phyloP scores from a whole-genome alignment of 2,329 filamentous ascomycete species.

The Ophiosphaerella korrae region DNA sequence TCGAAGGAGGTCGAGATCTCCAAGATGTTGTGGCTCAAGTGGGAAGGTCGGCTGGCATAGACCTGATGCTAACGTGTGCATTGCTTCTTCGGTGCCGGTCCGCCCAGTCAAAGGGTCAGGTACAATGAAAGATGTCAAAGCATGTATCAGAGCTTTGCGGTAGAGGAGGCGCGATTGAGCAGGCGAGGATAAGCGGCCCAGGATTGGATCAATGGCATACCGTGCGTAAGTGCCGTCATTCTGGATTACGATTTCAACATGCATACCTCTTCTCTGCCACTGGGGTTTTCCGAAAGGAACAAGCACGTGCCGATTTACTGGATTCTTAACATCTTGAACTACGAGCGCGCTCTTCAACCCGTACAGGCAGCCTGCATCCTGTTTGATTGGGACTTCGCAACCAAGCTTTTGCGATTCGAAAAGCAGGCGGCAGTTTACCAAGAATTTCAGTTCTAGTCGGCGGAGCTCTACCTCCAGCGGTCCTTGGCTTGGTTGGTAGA shows the following conservation, averaged over 20 bases:
- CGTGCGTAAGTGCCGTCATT: conserved; percentile 51
- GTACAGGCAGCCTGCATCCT: conserved; percentile 65
- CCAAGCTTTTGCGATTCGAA: conserved; percentile 58
- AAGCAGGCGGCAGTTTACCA: conserved; percentile 50
- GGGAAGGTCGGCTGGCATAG: conserved; percentile 50
- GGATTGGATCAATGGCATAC: conserved; percentile 59
- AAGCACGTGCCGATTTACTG: conserved; percentile 57
- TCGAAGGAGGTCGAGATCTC: no score
- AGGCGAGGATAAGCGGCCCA: conserved; percentile 63
- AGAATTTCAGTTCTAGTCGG: conserved; percentile 60
- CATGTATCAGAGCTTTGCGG: conserved; percentile 64
- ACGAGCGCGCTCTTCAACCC: conserved; percentile 65
- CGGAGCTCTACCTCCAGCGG: conserved; percentile 56
- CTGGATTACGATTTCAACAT: conserved; percentile 51
- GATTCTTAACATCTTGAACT: conserved; percentile 53
- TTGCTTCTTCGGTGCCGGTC: conserved; percentile 59
- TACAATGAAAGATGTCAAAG: conserved; percentile 62
- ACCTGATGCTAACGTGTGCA: conserved; percentile 57
- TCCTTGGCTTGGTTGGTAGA: conserved; percentile 51
- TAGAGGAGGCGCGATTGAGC: conserved; percentile 62
- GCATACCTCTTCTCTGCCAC: conserved; percentile 38
- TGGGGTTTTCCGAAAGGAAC: conserved; percentile 54
- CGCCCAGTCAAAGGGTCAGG: conserved; percentile 63
- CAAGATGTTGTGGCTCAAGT: conserved; percentile 6
- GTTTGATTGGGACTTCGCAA: conserved; percentile 51